Base-by-base conservation (phyloP, 805 yeast genomes). In the Myxozyma sirexii region DNA sequence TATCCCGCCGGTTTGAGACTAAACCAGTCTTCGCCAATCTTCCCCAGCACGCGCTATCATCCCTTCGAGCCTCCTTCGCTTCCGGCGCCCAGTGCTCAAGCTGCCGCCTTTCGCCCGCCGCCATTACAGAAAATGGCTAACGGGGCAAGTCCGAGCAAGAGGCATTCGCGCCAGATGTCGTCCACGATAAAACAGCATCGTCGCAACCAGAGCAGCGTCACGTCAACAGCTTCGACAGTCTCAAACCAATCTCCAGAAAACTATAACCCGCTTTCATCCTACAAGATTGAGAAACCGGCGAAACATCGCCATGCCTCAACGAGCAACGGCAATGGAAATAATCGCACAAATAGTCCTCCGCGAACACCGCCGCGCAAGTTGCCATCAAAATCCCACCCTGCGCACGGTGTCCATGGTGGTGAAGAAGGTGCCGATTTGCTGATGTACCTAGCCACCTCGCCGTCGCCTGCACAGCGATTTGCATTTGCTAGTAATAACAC, bases 391-490 rank as follows among this genome's bases (percentile, higher is more conserved):
- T 15, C 31, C 19, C 13, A 24, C 26, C 35, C 44, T 3, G 17
- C 4, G 13, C 45, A 23, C n/a, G 24, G 17, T n/a, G n/a, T n/a
- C n/a, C 33, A 26, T 12, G 44, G 53, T 33, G 47, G 42, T 23
- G 79, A 77, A 50, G 94, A 88, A 72, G 96, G 96, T 13, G 96
- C 96, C 0, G 93, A 87, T 71, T 75, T 90, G 62, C 79, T 90
- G 62, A 81, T 90, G 83, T 90, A 83, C 72, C 76, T 90, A 66
- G 96, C 96, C 1, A 87, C 92, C 5, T 87, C 94, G 7, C 96
- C 96, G 1, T 82, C 88, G 0, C 88, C 88, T 0, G 82, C 83
- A 7, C 72, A 71, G 58, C 69, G 56, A 13, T 54, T 68, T 19
- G 35, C 63, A 5, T 62, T 62, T 35, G 42, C 50, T 3, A 38